Conservation (phyloP, 441 rosid genomes). For the Adansonia grandidieri region DNA sequence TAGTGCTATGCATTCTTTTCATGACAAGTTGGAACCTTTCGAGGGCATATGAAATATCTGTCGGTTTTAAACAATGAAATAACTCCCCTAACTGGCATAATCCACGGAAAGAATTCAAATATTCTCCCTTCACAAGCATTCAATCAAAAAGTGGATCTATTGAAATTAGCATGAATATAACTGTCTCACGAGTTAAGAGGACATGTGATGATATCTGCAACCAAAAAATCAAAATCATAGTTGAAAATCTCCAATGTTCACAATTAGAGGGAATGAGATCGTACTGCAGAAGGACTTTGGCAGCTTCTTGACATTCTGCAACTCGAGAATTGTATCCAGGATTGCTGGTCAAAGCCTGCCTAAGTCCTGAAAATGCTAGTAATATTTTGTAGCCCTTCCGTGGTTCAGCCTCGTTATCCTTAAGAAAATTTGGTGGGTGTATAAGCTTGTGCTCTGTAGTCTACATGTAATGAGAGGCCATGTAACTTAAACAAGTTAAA, state of each 20-base stretch:
- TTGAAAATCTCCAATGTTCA: background rate
- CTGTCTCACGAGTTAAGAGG: background rate
- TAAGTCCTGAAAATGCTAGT: slow-evolving; percentile 93
- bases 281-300: slow-evolving; percentile 72
- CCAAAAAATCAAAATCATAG: background rate
- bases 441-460: slow-evolving; percentile 78
- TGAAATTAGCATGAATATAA: background rate
- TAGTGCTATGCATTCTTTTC: background rate
- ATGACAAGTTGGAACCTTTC: background rate
- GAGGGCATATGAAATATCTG: background rate
- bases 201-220: slow-evolving; percentile 2
- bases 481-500: slow-evolving; percentile 18
- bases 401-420: slow-evolving; percentile 30
- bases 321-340: slow-evolving; percentile 95
- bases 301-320: slow-evolving; percentile 92
- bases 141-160: background rate
- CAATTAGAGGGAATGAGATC: slow-evolving; percentile 26
- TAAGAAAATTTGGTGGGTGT: slow-evolving; percentile 40
- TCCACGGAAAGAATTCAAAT: background rate
- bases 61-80: background rate
- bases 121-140: background rate
- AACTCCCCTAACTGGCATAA: background rate
- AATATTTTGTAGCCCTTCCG: slow-evolving; percentile 72
- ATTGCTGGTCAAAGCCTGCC: slow-evolving; percentile 76
- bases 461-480: slow-evolving; percentile 51